A percentile compares a stretch with the other conserved stretches of the same genome.
These are phyloP conservation scores for Apiotrichum akiyoshidainum DNA, from an alignment of 1,284 basidiomycete genomes.

Conservation along the genomic window DNA sequence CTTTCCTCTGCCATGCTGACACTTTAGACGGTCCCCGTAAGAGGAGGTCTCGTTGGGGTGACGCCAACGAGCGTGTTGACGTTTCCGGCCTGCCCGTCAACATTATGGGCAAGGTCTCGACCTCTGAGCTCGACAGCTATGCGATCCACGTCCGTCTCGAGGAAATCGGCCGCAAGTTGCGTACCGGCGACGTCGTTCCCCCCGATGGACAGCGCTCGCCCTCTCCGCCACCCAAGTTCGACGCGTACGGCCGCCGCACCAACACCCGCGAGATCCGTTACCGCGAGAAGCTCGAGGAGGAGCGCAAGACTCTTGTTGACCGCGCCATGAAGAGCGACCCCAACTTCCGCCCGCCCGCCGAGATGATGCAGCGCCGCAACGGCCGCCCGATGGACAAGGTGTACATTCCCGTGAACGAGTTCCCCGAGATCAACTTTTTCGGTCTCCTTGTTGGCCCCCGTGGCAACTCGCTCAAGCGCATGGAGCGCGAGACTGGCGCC, in stretches of 20 bases:
- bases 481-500: slow-evolving; percentile 96
- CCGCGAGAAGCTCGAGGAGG: slow-evolving; percentile 95
- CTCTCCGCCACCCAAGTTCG: slow-evolving; percentile 96
- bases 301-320: slow-evolving; percentile 89
- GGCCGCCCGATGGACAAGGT: slow-evolving; percentile 94
- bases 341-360: slow-evolving; percentile 93
- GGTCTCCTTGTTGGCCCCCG: slow-evolving; percentile 96
- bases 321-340: slow-evolving; percentile 96
- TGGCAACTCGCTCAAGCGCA: slow-evolving; percentile 98
- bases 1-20: slow-evolving; percentile 33
- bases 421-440: slow-evolving; percentile 99
- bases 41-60: slow-evolving; percentile 92
- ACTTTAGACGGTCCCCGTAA: slow-evolving; percentile 74
- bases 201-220: slow-evolving; percentile 92
- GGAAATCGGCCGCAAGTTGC: slow-evolving; percentile 92
- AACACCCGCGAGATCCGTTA: slow-evolving; percentile 98
- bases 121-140: slow-evolving; percentile 90
- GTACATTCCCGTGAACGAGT: slow-evolving; percentile 98
- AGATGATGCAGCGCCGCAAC: slow-evolving; percentile 73
- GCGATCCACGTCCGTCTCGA: slow-evolving; percentile 90
- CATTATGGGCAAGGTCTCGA: slow-evolving; percentile 86
- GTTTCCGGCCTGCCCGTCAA: slow-evolving; percentile 87
- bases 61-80: slow-evolving; percentile 70
- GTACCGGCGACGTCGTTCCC: slow-evolving; percentile 90
- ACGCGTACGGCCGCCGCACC: slow-evolving; percentile 91